A percentile compares a stretch with the other conserved stretches of the same genome.
Conservation (phyloP, 2,329 filamentous ascomycete genomes). For the Coniochaeta hoffmannii region DNA sequence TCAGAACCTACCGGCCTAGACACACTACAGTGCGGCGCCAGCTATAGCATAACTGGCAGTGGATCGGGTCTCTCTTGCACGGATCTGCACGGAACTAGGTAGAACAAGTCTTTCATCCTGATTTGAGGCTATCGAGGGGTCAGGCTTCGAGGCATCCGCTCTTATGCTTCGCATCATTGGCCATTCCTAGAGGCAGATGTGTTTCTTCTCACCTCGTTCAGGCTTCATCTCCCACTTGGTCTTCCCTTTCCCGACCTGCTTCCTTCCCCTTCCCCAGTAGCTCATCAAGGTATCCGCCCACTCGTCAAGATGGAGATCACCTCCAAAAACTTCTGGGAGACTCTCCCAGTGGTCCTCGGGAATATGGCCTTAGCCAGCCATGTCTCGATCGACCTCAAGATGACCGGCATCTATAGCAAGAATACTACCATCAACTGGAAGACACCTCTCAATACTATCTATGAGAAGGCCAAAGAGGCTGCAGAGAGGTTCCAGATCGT, state of each 20-base stretch:
- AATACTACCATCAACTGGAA: constrained; percentile 4
- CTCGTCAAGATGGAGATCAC: constrained; percentile 19
- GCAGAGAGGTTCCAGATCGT: constrained; percentile 24
- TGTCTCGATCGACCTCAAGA: constrained; percentile 29
- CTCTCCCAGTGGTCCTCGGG: constrained; percentile 21
- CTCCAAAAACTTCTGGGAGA: constrained; percentile 17
- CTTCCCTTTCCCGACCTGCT: not conserved
- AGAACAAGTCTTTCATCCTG: not conserved
- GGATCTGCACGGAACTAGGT: not conserved
- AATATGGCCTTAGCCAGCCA: constrained; percentile 21
- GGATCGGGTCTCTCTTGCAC: not conserved
- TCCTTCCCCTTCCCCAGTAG: not conserved
- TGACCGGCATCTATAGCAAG: constrained; percentile 23
- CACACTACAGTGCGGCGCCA: not conserved
- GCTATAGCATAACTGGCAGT: not conserved
- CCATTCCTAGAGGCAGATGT: not conserved
- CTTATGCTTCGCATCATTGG: not conserved
- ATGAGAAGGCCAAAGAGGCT: constrained; percentile 18
- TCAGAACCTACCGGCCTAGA: not conserved
- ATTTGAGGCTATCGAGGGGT: not conserved
- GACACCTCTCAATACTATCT: constrained; percentile 14
- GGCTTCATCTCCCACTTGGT: not conserved
- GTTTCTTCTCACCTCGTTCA: not conserved
- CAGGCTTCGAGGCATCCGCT: not conserved
- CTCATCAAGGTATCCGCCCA: not conserved